Percentiles rank a stretch among this genome's conserved stretches.
phyloP scores from a whole-genome alignment of 495 filamentous ascomycete species.

The Choiromyces venosus region DNA sequence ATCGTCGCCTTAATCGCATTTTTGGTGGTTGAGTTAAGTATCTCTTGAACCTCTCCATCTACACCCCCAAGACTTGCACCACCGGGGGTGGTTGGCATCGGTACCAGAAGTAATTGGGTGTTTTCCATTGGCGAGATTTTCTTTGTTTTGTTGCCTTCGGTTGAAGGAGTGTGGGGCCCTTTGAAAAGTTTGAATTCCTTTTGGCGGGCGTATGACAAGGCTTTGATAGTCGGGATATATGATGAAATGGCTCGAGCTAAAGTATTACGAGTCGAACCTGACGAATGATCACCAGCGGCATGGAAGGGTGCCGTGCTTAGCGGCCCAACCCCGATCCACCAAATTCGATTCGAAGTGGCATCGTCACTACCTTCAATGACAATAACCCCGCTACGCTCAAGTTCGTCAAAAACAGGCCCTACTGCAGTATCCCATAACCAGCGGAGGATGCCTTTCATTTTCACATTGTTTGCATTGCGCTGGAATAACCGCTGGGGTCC shows the following conservation, averaged over 20 bases:
- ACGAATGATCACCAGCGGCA: neutral
- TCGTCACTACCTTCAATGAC: neutral
- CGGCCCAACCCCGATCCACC: no score
- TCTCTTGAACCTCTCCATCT: neutral
- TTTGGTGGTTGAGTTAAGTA: neutral
- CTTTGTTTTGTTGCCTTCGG: no score
- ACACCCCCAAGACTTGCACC: neutral
- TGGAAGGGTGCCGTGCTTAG: no score
- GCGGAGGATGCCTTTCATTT: neutral
- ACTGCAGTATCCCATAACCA: no score
- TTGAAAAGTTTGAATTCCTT: neutral
- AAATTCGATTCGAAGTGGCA: neutral
- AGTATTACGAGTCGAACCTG: constrained; percentile 19
- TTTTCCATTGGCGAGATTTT: constrained; percentile 7
- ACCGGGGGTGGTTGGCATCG: constrained; percentile 9
- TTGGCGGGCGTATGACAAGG: constrained; percentile 19
- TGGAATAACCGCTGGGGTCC: constrained; percentile 13
- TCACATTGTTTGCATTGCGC: neutral
- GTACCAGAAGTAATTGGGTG: constrained; percentile 21
- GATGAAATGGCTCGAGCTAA: constrained; percentile 19
- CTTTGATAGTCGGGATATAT: constrained; percentile 35
- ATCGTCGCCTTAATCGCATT: no score
- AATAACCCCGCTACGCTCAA: neutral
- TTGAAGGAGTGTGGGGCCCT: neutral
- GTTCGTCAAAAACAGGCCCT: constrained; percentile 6